Conservation (phyloP, 306 rosid genomes). For the Malus orientalis region DNA sequence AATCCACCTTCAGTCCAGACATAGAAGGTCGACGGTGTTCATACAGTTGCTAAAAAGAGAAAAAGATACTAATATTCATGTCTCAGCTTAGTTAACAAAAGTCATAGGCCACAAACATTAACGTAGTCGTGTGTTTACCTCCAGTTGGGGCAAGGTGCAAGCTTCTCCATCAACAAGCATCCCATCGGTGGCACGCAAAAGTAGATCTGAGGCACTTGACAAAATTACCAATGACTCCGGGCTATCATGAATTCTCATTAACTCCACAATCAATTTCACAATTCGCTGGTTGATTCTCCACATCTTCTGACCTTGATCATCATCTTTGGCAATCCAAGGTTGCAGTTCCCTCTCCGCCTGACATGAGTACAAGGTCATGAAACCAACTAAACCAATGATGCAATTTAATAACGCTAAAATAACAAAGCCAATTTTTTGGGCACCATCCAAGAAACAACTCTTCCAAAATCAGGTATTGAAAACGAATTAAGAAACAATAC, state of each 20-base stretch:
- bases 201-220: slow-evolving; percentile 93
- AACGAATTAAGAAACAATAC: neutral
- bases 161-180: slow-evolving; percentile 99
- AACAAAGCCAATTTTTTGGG: slow-evolving; percentile 5
- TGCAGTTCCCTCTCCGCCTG: slow-evolving; percentile 94
- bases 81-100: neutral
- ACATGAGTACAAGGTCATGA: slow-evolving; percentile 27
- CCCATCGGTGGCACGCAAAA: slow-evolving; percentile 95
- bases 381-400: slow-evolving; percentile 31
- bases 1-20: neutral
- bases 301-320: slow-evolving; percentile 85
- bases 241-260: slow-evolving; percentile 84
- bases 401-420: slow-evolving; percentile 6
- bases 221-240: slow-evolving; percentile 76
- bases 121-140: slow-evolving; percentile 41
- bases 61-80: neutral
- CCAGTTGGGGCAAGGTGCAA: slow-evolving; percentile 89
- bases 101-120: neutral
- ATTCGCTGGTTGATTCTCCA: slow-evolving; percentile 95
- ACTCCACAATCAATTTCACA: slow-evolving; percentile 80
- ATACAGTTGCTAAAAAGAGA: neutral
- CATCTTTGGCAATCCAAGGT: slow-evolving; percentile 98
- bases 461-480: slow-evolving; percentile 10
- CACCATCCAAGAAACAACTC: slow-evolving; percentile 7
- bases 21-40: neutral